Conservation (phyloP, 163 green algal species). For the Scenedesmus sp. region DNA sequence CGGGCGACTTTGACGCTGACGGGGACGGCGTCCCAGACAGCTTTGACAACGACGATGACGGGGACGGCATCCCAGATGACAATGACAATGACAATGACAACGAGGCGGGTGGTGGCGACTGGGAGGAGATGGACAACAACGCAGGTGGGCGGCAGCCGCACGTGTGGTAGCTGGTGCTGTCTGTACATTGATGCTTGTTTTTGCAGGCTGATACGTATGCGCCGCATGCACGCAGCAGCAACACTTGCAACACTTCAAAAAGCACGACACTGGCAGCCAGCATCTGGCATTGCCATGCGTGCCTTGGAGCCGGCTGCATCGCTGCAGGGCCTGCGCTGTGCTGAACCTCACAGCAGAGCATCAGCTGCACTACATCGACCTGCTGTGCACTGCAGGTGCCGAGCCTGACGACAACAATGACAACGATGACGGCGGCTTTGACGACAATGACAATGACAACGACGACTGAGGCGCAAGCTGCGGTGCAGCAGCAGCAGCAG, state of each 20-base stretch:
- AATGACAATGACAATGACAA: slow-evolving; percentile 23
- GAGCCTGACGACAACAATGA: not conserved
- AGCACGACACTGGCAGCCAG: too few species aligned
- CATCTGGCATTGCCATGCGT: too few species aligned
- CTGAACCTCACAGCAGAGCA: not conserved
- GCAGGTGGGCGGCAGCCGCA: not conserved
- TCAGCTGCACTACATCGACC: too few species aligned
- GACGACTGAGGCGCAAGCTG: not conserved
- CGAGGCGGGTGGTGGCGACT: not conserved
- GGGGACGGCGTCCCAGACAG: slow-evolving; percentile 6
- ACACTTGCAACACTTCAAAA: too few species aligned
- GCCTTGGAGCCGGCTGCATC: too few species aligned
- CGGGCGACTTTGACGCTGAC: not conserved
- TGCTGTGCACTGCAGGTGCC: not conserved
- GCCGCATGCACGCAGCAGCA: too few species aligned
- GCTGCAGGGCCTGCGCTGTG: not conserved
- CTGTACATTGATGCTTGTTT: not conserved
- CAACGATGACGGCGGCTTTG: slow-evolving; percentile 3
- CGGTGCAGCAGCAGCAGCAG: not conserved
- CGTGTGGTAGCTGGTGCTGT: not conserved
- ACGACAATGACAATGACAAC: not conserved
- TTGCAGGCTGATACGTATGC: too few species aligned
- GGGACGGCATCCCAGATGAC: not conserved
- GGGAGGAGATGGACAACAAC: not conserved
- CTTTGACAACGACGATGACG: not conserved